Evolutionary conservation across 306 rosid genomes (phyloP).

Genomic region (Heteromeles arbutifolia): DNA sequence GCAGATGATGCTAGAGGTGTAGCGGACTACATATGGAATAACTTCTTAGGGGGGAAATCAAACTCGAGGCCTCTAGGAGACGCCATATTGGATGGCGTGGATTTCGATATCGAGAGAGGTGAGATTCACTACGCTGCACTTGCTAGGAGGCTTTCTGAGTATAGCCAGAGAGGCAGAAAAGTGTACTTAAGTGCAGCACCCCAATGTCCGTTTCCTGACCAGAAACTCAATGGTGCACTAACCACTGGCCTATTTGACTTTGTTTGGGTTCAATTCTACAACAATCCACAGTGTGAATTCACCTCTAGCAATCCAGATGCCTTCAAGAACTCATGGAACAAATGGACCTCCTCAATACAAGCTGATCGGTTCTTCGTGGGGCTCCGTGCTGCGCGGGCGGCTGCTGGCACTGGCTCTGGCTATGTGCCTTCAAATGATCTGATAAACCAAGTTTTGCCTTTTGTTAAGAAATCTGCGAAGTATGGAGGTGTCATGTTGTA

Average conservation of each 20-base stretch:
- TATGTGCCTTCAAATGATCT: neutral
- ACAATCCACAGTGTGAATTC: slow-evolving; percentile 15
- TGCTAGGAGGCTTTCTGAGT: slow-evolving; percentile 14
- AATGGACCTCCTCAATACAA: slow-evolving; percentile 17
- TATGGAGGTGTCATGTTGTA: slow-evolving; percentile 32
- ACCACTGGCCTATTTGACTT: slow-evolving; percentile 31
- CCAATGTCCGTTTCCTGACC: slow-evolving; percentile 25
- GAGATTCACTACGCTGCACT: slow-evolving; percentile 1
- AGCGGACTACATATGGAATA: slow-evolving; percentile 35
- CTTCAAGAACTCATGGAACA: slow-evolving; percentile 15
- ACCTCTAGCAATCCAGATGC: neutral
- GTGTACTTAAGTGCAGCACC: slow-evolving; percentile 35
- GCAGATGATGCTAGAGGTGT: slow-evolving; percentile 3
- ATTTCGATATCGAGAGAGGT: slow-evolving; percentile 29
- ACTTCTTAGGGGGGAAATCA: slow-evolving; percentile 31
- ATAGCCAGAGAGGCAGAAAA: slow-evolving; percentile 1
- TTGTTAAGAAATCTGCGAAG: neutral
- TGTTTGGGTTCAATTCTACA: slow-evolving; percentile 33
- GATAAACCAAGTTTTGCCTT: slow-evolving; percentile 13
- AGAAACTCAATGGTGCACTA: neutral
- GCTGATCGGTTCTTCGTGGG: slow-evolving; percentile 18
- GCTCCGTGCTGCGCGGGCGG: slow-evolving; percentile 4
- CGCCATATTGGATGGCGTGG: slow-evolving; percentile 28
- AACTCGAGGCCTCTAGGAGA: too few species aligned
- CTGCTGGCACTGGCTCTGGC: slow-evolving; percentile 16